Base-by-base conservation (phyloP, 2,329 filamentous ascomycete species). In the Clarireedia homoeocarpa region DNA sequence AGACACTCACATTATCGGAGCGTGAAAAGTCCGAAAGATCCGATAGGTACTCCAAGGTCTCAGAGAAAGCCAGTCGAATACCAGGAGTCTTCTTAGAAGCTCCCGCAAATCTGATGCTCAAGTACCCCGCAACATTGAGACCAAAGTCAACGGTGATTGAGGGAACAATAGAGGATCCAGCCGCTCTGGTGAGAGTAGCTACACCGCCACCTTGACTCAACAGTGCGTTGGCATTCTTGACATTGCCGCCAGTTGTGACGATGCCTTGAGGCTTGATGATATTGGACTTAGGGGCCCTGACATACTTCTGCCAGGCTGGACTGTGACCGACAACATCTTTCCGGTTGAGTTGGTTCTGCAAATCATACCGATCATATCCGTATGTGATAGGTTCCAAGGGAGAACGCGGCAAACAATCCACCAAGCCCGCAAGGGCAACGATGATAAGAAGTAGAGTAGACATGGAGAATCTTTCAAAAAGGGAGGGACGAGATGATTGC, bases 61-160 rank as follows among this genome's bases (percentile, higher is more conserved):
- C 77, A 0, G 77, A 79, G 59, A 79, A 79, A 10, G 73, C 73
- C 24, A 79, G 61, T 38, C 70, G 68, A n/a, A 79, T 62, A 0
- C 76, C 64, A 71, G 75, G 27, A 66, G 65, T 58, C 26, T 53
- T 55, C 30, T 63, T 52, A 42, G 58, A 50, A 62, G 70, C 6
- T 47, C 71, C 71, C 1, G 67, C 70, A 57, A 79, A 78, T 6
- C 69, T 64, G 42, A 79, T 74, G 4, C 66, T 69, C 4, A 78
- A 55, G 38, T 72, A 65, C 0, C 77, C 77, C 6, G 72, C 75
- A 4, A 75, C 67, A 53, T 77, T 77, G 51, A 73, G 71, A 1
- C 77, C 77, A 62, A 78, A 79, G 60, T 79, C 77, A n/a, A 79
- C 61, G 14, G 77, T 72, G 7, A 79, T 61, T 1, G 67, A 68